Evolutionary conservation across 2,329 filamentous ascomycete genomes (phyloP).

Genomic region (Cladorrhinum sp.): DNA sequence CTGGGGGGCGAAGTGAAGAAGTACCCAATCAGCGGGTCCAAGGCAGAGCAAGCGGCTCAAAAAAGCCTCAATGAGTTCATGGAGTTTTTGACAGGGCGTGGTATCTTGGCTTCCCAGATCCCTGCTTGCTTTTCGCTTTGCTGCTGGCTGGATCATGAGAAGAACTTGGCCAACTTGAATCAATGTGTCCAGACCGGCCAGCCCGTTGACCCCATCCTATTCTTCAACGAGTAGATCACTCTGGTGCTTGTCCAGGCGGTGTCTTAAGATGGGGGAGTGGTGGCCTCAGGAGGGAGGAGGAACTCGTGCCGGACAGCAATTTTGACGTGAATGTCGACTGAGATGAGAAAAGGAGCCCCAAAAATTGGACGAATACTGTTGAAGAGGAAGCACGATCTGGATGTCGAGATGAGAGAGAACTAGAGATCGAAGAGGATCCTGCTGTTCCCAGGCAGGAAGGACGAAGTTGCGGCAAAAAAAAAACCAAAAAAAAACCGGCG

Average conservation of each 20-base stretch:
- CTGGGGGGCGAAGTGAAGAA: background rate
- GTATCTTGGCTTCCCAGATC: background rate
- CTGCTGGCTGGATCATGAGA: background rate
- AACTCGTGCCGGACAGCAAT: too few species aligned
- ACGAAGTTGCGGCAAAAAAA: too few species aligned
- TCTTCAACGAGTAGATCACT: background rate
- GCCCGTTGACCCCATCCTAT: background rate
- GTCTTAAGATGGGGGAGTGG: background rate
- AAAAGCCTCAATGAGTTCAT: background rate
- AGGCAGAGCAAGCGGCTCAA: background rate
- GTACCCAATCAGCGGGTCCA: slow-evolving; percentile 4
- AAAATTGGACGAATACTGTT: background rate
- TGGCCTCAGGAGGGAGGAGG: too few species aligned
- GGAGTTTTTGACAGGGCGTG: background rate
- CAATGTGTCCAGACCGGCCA: background rate
- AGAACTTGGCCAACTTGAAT: background rate
- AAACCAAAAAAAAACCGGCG: too few species aligned
- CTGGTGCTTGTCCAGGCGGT: background rate
- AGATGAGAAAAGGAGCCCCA: background rate
- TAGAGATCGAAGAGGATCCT: too few species aligned
- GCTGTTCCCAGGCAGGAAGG: too few species aligned
- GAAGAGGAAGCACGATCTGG: too few species aligned
- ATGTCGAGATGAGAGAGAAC: too few species aligned
- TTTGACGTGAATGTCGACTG: too few species aligned
- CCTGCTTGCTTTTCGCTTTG: background rate